Evolutionary conservation across 139 green algal species (phyloP).

Genomic region (Picochlorum sp.): DNA sequence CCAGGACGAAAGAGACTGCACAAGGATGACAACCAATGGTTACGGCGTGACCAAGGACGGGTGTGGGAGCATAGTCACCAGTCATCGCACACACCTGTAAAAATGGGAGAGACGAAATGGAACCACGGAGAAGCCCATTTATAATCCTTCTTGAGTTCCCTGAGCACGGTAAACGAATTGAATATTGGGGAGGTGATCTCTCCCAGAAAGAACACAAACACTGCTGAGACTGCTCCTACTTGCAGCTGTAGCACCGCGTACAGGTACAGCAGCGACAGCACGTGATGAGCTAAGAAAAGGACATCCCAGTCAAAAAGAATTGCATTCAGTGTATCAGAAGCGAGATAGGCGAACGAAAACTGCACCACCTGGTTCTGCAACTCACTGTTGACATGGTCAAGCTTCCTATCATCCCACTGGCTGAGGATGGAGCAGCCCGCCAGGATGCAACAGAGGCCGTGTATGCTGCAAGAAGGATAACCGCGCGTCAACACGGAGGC

Average conservation of each 20-base stretch:
- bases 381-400: constrained; percentile 2
- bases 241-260: constrained; percentile 3
- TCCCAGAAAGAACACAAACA: constrained; percentile 14
- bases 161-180: constrained; percentile 9
- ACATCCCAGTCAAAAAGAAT: constrained; percentile 16
- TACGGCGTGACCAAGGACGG: background rate
- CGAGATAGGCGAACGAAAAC: constrained; percentile 28
- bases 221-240: background rate
- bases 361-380: constrained; percentile 20
- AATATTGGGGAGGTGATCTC: constrained; percentile 17
- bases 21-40: background rate
- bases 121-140: background rate
- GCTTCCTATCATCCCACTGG: background rate
- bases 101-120: constrained; percentile 9
- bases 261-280: constrained; percentile 20
- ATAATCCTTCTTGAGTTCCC: background rate
- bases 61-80: background rate
- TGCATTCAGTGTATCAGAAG: constrained; percentile 24
- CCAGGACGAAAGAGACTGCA: background rate
- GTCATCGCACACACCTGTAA: background rate
- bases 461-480: background rate
- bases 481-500: background rate
- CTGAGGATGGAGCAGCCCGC: constrained; percentile 3
- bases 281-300: constrained; percentile 29
- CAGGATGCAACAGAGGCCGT: background rate